Conservation (phyloP, 805 yeast genomes). For the Zygosaccharomyces kombuchaensis region DNA sequence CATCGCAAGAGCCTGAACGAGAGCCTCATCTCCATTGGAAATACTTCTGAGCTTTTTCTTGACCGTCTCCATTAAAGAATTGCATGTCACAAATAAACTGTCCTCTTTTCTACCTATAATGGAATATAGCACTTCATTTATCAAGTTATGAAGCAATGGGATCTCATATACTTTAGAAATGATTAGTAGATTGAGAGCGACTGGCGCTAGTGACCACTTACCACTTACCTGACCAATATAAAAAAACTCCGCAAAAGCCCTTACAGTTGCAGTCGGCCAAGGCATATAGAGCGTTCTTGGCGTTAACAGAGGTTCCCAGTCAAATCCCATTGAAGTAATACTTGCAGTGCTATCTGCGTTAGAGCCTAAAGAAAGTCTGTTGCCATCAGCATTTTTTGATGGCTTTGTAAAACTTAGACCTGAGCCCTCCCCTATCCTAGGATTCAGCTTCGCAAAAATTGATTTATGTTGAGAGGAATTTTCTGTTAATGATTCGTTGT, state of each 20-base stretch:
- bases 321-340: slow-evolving; percentile 14
- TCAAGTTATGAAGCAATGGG: slow-evolving; percentile 65
- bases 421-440: slow-evolving; percentile 6
- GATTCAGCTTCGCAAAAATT: slow-evolving; percentile 6
- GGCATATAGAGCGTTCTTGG: slow-evolving; percentile 72
- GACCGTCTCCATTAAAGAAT: slow-evolving; percentile 25
- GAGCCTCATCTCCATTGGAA: slow-evolving; percentile 24
- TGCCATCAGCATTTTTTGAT: slow-evolving; percentile 9
- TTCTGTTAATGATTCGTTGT: slow-evolving; percentile 3
- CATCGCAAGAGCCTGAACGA: slow-evolving; percentile 21
- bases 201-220: slow-evolving; percentile 68
- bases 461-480: slow-evolving; percentile 9
- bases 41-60: slow-evolving; percentile 19
- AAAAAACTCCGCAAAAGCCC: slow-evolving; percentile 66
- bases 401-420: slow-evolving; percentile 4
- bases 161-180: slow-evolving; percentile 63
- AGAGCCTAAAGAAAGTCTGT: slow-evolving; percentile 17
- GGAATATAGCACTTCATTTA: slow-evolving; percentile 64
- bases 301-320: slow-evolving; percentile 56
- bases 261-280: slow-evolving; percentile 54
- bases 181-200: slow-evolving; percentile 58
- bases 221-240: slow-evolving; percentile 78
- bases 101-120: slow-evolving; percentile 66
- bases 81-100: slow-evolving; percentile 33
- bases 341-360: slow-evolving; percentile 17